Percentiles rank a stretch among this genome's conserved stretches.
Conservation (phyloP, 768 basidiomycete species). For the Tulasnella sp. region DNA sequence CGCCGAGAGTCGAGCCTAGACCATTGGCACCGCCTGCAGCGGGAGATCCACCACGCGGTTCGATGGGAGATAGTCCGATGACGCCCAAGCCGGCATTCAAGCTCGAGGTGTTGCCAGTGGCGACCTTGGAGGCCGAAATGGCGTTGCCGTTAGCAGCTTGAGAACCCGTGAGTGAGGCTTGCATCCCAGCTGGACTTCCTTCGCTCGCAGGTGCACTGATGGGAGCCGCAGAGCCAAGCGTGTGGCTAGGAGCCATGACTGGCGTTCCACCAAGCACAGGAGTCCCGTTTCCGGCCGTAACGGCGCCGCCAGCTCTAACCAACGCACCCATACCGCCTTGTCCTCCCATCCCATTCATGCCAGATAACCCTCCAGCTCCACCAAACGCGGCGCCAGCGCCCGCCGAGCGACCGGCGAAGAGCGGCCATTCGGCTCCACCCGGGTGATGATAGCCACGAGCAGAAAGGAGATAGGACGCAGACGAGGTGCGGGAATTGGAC, state of each 20-base stretch:
- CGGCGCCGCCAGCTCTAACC: conserved; percentile 7
- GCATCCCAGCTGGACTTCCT: neutral
- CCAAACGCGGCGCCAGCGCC: neutral
- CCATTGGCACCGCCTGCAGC: neutral
- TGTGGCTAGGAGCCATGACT: neutral
- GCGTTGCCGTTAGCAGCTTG: neutral
- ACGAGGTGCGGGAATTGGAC: conserved; percentile 38
- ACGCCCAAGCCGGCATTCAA: neutral
- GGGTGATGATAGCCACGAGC: conserved; percentile 22
- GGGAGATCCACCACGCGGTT: neutral
- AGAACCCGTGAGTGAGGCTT: neutral
- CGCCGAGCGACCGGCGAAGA: conserved; percentile 39
- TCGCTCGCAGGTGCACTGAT: neutral
- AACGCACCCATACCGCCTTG: too few species aligned
- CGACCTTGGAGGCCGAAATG: neutral
- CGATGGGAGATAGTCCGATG: neutral
- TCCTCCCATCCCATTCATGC: too few species aligned
- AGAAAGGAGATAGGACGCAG: conserved; percentile 40
- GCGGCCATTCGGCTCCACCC: conserved; percentile 79
- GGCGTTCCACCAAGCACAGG: conserved; percentile 3
- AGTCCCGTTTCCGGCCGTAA: conserved; percentile 11
- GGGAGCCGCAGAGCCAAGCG: neutral
- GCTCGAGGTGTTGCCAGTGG: neutral
- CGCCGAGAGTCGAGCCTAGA: neutral
- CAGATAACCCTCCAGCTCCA: neutral